Evolutionary conservation across 345 rosid genomes (phyloP).

Genomic region (Anastatica hierochuntica): DNA sequence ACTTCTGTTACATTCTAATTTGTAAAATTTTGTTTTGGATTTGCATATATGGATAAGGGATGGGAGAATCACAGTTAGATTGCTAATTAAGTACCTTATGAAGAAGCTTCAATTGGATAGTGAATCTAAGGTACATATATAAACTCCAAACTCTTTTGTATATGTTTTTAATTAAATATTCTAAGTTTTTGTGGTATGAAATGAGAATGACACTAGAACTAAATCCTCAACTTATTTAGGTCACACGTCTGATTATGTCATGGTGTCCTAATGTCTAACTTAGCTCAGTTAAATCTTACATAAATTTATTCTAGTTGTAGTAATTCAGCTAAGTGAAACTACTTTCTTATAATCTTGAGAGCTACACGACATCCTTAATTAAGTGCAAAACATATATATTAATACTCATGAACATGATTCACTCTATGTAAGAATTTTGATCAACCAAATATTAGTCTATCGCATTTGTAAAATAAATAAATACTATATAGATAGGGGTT

Average conservation of each 20-base stretch:
- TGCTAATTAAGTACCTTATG: conserved; percentile 82
- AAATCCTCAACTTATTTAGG: conserved; percentile 22
- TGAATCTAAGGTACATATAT: conserved; percentile 77
- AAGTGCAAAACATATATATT: conserved; percentile 7
- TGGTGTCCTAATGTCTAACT: conserved; percentile 16
- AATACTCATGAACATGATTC: background rate
- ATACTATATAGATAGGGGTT: background rate
- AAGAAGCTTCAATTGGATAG: conserved; percentile 79
- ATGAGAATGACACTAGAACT: conserved; percentile 23
- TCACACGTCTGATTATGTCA: conserved; percentile 24
- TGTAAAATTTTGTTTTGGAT: background rate
- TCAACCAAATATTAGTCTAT: no score
- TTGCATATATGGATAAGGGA: conserved; percentile 43
- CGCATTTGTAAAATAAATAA: no score
- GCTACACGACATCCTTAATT: conserved; percentile 19
- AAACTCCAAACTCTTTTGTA: background rate
- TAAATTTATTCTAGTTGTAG: conserved; percentile 8
- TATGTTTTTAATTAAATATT: background rate
- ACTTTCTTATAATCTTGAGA: conserved; percentile 11
- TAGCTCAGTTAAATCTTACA: conserved; percentile 6
- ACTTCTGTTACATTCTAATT: conserved; percentile 2
- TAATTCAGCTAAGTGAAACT: conserved; percentile 3
- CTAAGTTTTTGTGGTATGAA: conserved; percentile 5
- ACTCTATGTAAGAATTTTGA: no score
- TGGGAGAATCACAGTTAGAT: conserved; percentile 84